A percentile compares a stretch with the other conserved stretches of the same genome.
Evolutionary conservation across 2,329 filamentous ascomycete species (phyloP).

Genomic region (Monosporascus sp.): DNA sequence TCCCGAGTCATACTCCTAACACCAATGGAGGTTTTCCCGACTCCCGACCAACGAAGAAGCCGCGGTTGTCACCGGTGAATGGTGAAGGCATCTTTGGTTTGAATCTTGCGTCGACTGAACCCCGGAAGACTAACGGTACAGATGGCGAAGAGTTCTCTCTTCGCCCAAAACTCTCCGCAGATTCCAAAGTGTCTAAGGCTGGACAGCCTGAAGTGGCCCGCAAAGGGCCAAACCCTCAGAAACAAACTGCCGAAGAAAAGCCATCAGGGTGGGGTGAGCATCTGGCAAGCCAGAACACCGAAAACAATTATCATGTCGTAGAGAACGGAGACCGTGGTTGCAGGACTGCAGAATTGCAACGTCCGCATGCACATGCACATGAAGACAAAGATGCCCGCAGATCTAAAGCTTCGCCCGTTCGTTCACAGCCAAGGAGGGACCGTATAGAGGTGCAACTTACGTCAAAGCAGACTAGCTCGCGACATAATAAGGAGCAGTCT

Average conservation of each 20-base stretch:
- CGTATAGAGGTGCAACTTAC: background rate
- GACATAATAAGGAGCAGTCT: background rate
- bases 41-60: slow-evolving; percentile 13
- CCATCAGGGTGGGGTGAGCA: background rate
- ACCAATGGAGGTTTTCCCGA: slow-evolving; percentile 4
- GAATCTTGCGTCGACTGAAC: background rate
- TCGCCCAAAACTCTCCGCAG: background rate
- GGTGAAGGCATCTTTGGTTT: background rate
- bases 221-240: background rate
- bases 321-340: no score
- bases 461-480: background rate
- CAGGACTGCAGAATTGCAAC: no score
- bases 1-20: slow-evolving; percentile 3
- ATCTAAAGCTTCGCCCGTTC: background rate
- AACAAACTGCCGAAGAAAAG: background rate
- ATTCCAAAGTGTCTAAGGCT: background rate
- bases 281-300: background rate
- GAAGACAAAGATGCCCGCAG: background rate
- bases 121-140: background rate
- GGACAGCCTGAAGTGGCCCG: background rate
- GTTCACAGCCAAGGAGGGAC: background rate
- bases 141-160: background rate
- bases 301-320: background rate
- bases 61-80: slow-evolving; percentile 5
- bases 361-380: no score